Percentiles rank a stretch among this genome's conserved stretches.
phyloP scores from a whole-genome alignment of 495 filamentous ascomycete genomes.

The Penicillium pancosmium region DNA sequence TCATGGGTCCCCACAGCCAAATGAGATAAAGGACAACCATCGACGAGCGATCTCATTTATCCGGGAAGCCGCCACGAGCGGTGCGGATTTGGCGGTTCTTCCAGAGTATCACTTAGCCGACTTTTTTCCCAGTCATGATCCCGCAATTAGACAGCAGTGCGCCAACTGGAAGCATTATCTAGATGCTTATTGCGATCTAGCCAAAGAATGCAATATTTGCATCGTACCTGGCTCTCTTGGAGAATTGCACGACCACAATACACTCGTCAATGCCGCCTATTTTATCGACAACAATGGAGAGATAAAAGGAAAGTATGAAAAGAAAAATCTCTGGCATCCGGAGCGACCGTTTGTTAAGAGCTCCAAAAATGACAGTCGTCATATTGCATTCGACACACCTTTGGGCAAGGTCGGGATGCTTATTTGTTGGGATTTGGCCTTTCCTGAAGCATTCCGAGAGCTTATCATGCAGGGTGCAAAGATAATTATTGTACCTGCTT shows the following conservation, averaged over 20 bases:
- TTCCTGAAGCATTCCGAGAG: constrained; percentile 77
- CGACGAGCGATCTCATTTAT: constrained; percentile 25
- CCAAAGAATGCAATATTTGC: constrained; percentile 18
- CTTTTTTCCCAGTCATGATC: constrained; percentile 14
- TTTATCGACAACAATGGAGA: constrained; percentile 65
- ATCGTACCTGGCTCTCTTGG: constrained; percentile 15
- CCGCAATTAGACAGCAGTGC: constrained; percentile 10
- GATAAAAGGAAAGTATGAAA: constrained; percentile 65
- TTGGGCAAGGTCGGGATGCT: constrained; percentile 69
- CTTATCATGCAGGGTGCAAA: constrained; percentile 69
- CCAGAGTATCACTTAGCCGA: constrained; percentile 18
- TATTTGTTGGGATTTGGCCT: constrained; percentile 81
- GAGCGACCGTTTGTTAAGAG: constrained; percentile 55
- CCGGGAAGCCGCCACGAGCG: constrained; percentile 8
- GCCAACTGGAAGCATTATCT: constrained; percentile 18
- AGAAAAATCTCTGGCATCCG: constrained; percentile 76
- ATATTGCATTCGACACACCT: constrained; percentile 69
- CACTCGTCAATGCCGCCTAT: constrained; percentile 66
- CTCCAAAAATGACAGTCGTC: constrained; percentile 48
- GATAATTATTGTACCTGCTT: constrained; percentile 54
- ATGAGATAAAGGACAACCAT: constrained; percentile 13
- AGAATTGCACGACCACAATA: constrained; percentile 13
- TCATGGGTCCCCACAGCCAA: not conserved
- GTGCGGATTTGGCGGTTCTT: constrained; percentile 14
- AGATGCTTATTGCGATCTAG: constrained; percentile 12